phyloP scores from a whole-genome alignment of 768 basidiomycete species.

The Suillus discolor region DNA sequence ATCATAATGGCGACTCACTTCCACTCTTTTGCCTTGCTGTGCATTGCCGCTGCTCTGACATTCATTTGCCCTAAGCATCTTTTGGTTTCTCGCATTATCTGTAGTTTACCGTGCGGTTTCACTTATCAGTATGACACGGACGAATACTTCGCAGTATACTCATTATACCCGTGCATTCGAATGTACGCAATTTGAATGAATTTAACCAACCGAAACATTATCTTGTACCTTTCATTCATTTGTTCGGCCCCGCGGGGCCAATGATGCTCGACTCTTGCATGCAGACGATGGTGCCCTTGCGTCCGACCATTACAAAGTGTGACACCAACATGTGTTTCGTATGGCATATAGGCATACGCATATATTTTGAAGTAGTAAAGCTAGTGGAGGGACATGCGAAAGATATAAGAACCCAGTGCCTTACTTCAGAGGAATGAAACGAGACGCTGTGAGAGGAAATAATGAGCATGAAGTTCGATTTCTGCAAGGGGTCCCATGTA shows the following conservation, averaged over 20 bases:
- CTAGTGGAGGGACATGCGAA: constrained; percentile 29
- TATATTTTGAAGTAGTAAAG: constrained; percentile 34
- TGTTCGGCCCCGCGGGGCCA: background rate
- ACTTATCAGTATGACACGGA: constrained; percentile 60
- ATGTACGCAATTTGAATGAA: constrained; percentile 42
- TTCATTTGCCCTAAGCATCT: constrained; percentile 32
- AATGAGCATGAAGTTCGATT: background rate
- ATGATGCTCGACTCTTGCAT: background rate
- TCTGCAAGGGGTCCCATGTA: background rate
- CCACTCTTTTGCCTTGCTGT: constrained; percentile 27
- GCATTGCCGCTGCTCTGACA: constrained; percentile 27
- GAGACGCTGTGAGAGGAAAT: constrained; percentile 53
- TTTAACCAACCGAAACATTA: constrained; percentile 14
- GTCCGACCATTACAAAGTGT: background rate
- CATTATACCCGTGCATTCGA: constrained; percentile 55
- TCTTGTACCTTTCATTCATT: constrained; percentile 7
- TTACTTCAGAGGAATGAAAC: constrained; percentile 98
- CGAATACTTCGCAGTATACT: constrained; percentile 60
- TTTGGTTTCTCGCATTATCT: constrained; percentile 51
- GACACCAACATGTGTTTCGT: constrained; percentile 19
- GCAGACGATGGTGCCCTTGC: background rate
- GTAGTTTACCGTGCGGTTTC: constrained; percentile 57
- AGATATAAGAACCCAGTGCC: constrained; percentile 25
- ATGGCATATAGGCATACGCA: constrained; percentile 35
- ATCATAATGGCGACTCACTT: constrained; percentile 8